Percentiles rank a stretch among this genome's conserved stretches.
Evolutionary conservation across 140 eudicot species (phyloP).

Genomic region (Oenanthe javanica): DNA sequence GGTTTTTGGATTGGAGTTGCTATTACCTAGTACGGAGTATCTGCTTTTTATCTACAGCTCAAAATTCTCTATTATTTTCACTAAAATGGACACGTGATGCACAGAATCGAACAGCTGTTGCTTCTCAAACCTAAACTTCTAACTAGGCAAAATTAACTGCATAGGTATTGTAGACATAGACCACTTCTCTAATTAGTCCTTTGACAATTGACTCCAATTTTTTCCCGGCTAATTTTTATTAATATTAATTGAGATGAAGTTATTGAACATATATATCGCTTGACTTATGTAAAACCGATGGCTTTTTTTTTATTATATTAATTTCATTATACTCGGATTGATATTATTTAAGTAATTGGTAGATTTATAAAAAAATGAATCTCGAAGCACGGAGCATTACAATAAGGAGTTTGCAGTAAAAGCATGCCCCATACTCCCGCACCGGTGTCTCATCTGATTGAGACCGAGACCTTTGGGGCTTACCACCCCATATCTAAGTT

Average conservation of each 20-base stretch:
- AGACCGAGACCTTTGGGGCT: conserved; percentile 7
- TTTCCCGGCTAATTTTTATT: background rate
- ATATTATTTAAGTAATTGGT: background rate
- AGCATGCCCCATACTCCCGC: conserved; percentile 10
- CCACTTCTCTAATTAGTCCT: background rate
- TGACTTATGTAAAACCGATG: background rate
- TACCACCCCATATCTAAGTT: conserved; percentile 13
- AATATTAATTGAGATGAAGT: background rate
- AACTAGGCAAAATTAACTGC: too few species aligned
- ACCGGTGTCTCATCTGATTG: too few species aligned
- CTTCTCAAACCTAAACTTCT: too few species aligned
- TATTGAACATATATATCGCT: background rate
- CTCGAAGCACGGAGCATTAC: conserved; percentile 11
- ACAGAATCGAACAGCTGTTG: too few species aligned
- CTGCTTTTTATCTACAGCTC: background rate
- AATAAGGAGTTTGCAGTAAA: conserved; percentile 6
- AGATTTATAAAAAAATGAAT: conserved; percentile 3
- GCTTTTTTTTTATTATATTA: background rate
- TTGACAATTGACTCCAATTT: too few species aligned
- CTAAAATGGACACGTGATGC: background rate
- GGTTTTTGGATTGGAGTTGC: too few species aligned
- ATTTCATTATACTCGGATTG: background rate
- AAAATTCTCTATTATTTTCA: background rate
- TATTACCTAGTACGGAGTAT: background rate
- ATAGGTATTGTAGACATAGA: too few species aligned